Evolutionary conservation across 495 filamentous ascomycete species (phyloP).

Genomic region (Penicillium pulvis): DNA sequence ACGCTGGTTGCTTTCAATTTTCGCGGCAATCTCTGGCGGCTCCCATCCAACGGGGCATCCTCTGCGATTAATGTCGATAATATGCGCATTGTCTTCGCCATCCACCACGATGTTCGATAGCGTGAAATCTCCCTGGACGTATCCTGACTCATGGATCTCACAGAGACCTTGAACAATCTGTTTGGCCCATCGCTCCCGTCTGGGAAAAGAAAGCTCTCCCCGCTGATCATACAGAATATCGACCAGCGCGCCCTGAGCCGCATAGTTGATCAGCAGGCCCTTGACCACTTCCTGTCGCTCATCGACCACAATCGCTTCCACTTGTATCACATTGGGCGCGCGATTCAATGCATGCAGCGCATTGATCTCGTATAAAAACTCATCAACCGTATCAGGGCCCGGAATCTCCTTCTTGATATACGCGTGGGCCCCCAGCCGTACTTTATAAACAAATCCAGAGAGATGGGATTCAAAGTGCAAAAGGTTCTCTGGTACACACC

Average conservation of each 20-base stretch:
- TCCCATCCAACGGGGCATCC: conserved; percentile 98
- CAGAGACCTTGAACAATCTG: conserved; percentile 90
- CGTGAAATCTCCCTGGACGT: conserved; percentile 97
- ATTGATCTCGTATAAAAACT: conserved; percentile 98
- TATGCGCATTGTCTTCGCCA: conserved; percentile 79
- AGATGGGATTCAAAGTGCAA: conserved; percentile 88
- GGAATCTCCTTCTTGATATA: conserved; percentile 99
- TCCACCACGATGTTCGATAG: conserved; percentile 97
- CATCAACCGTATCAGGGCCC: conserved; percentile 92
- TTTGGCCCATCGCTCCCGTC: conserved; percentile 86
- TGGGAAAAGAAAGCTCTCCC: conserved; percentile 65
- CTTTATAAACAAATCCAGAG: conserved; percentile 97
- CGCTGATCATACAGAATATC: conserved; percentile 84
- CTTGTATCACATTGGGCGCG: conserved; percentile 78
- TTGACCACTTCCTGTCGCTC: conserved; percentile 75
- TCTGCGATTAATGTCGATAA: conserved; percentile 97
- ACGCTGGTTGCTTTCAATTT: conserved; percentile 89
- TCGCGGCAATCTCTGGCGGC: conserved; percentile 83
- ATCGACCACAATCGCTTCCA: conserved; percentile 88
- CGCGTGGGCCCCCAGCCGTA: conserved; percentile 63
- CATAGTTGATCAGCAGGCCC: conserved; percentile 87
- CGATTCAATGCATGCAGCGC: conserved; percentile 77
- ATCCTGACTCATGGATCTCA: conserved; percentile 94
- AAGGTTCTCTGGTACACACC: conserved; percentile 67
- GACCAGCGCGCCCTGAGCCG: conserved; percentile 84